phyloP scores from a whole-genome alignment of 2,329 filamentous ascomycete species.

The Huntiella savannae region DNA sequence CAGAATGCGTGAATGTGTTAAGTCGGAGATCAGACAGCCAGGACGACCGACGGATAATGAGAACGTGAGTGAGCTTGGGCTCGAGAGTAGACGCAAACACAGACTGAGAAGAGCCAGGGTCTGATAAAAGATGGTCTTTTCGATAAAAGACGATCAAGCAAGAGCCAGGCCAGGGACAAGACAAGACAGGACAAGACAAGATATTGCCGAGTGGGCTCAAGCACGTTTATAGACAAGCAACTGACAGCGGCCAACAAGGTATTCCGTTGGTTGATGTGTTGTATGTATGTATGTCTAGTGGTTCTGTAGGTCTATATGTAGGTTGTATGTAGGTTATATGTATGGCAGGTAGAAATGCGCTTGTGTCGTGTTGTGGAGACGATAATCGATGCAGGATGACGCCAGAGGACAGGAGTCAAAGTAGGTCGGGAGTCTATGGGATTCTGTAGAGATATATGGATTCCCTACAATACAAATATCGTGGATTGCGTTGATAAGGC shows the following conservation, averaged over 20 bases:
- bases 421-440: background rate
- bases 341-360: too few species aligned
- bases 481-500: too few species aligned
- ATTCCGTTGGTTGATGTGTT: background rate
- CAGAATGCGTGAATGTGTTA: conserved; percentile 5
- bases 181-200: background rate
- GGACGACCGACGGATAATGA: background rate
- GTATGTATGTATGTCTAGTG: background rate
- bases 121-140: too few species aligned
- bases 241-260: too few species aligned
- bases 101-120: too few species aligned
- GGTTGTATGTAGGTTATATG: background rate
- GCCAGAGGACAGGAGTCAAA: too few species aligned
- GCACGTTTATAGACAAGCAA: too few species aligned
- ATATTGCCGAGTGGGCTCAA: too few species aligned
- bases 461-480: background rate
- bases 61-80: background rate
- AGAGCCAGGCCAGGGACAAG: background rate
- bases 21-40: background rate
- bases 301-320: background rate
- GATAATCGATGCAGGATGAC: too few species aligned
- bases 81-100: background rate
- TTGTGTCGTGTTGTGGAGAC: too few species aligned
- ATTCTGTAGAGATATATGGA: background rate
- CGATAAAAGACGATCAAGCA: background rate